Evolutionary conservation across 1,284 basidiomycete species (phyloP).

Genomic region (Ustilago crameri): DNA sequence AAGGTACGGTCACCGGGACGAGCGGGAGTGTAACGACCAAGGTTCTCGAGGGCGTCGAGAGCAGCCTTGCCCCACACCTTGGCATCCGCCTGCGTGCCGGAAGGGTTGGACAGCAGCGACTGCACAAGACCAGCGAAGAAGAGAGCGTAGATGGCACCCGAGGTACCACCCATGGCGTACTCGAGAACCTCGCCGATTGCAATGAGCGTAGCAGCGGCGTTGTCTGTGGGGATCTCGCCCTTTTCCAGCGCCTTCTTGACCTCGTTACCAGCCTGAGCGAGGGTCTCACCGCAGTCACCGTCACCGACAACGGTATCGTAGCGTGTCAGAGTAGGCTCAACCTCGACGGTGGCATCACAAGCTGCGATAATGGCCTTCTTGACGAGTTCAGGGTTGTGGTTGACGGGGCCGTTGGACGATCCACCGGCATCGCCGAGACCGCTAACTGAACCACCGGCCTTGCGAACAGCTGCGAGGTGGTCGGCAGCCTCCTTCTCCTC

Average conservation of each 20-base stretch:
- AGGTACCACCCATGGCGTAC: slow-evolving; percentile 69
- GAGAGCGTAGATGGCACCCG: slow-evolving; percentile 72
- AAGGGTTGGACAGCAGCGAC: slow-evolving; percentile 52
- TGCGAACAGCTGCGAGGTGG: slow-evolving; percentile 50
- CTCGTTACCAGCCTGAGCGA: slow-evolving; percentile 58
- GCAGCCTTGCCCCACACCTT: slow-evolving; percentile 63
- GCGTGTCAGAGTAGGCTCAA: slow-evolving; percentile 70
- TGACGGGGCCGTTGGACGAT: slow-evolving; percentile 54
- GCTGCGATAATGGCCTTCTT: slow-evolving; percentile 65
- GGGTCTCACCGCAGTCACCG: slow-evolving; percentile 67
- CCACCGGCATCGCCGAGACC: slow-evolving; percentile 53
- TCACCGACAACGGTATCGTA: slow-evolving; percentile 70
- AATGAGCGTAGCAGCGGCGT: slow-evolving; percentile 60
- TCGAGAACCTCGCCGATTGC: slow-evolving; percentile 65
- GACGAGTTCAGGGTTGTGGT: slow-evolving; percentile 58
- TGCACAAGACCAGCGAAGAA: slow-evolving; percentile 71
- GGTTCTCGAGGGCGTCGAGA: slow-evolving; percentile 58
- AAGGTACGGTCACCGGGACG: slow-evolving; percentile 73
- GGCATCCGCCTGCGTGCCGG: slow-evolving; percentile 44
- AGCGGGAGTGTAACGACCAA: slow-evolving; percentile 72
- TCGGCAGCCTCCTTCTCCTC: slow-evolving; percentile 61
- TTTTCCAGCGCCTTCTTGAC: slow-evolving; percentile 59
- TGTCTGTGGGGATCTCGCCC: slow-evolving; percentile 59
- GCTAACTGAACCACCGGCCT: slow-evolving; percentile 60
- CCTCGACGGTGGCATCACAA: slow-evolving; percentile 68